phyloP scores from a whole-genome alignment of 192 early-diverging fungal genomes.

The Backusella mclennaniae region DNA sequence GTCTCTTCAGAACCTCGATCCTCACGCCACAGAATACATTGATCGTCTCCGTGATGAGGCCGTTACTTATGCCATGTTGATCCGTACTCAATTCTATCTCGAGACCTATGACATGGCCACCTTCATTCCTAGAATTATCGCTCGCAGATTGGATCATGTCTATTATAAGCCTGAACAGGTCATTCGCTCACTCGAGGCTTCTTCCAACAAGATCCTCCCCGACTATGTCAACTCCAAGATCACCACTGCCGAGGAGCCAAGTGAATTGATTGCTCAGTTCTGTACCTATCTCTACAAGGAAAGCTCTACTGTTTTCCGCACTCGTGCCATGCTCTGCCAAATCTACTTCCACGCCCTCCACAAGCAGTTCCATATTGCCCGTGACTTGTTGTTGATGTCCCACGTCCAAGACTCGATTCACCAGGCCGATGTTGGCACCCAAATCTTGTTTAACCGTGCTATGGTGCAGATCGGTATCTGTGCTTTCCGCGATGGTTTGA shows the following conservation, averaged over 20 bases:
- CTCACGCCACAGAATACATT: conserved; percentile 95
- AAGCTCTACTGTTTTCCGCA: conserved; percentile 77
- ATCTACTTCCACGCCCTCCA: conserved; percentile 97
- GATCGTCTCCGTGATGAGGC: conserved; percentile 91
- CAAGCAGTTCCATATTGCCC: conserved; percentile 88
- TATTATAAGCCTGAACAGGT: conserved; percentile 98
- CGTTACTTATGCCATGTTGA: conserved; percentile 81
- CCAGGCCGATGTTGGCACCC: conserved; percentile 86
- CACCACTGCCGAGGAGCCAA: conserved; percentile 46
- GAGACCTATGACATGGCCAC: conserved; percentile 60
- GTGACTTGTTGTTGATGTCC: conserved; percentile 98
- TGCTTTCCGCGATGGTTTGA: conserved; percentile 93
- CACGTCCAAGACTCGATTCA: conserved; percentile 94
- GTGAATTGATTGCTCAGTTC: conserved; percentile 72
- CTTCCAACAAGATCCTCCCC: conserved; percentile 47
- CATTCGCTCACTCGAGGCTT: conserved; percentile 67
- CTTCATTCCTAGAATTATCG: conserved; percentile 68
- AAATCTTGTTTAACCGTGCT: conserved; percentile 95
- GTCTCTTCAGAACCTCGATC: conserved; percentile 94
- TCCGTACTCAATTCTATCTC: conserved; percentile 87
- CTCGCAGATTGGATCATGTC: conserved; percentile 91
- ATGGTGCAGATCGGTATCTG: conserved; percentile 95
- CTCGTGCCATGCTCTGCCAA: conserved; percentile 95
- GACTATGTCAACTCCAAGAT: conserved; percentile 45
- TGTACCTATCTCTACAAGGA: conserved; percentile 92